Evolutionary conservation across 2,329 filamentous ascomycete species (phyloP).

Genomic region (Aureobasidium sp.): DNA sequence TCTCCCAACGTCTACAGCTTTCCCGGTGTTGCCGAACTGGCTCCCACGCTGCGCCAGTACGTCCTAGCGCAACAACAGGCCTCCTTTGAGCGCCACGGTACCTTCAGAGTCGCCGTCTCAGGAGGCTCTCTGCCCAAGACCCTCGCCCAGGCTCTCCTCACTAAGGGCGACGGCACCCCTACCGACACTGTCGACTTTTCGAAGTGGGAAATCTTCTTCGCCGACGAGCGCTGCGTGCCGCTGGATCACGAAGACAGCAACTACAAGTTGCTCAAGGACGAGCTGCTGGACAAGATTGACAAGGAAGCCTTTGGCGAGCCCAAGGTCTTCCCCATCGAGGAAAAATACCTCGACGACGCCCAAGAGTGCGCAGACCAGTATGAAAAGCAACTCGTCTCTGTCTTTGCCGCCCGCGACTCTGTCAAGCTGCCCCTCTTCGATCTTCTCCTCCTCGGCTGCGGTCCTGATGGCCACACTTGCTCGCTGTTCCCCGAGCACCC

Average conservation of each 20-base stretch:
- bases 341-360: constrained; percentile 59
- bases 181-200: constrained; percentile 65
- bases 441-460: constrained; percentile 83
- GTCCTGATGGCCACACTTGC: constrained; percentile 95
- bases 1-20: constrained; percentile 69
- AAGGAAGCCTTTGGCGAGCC: constrained; percentile 52
- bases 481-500: constrained; percentile 87
- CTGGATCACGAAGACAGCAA: constrained; percentile 91
- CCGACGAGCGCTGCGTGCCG: constrained; percentile 90
- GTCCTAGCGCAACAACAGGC: constrained; percentile 73
- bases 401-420: constrained; percentile 85
- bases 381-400: constrained; percentile 75
- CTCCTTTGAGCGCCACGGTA: constrained; percentile 68
- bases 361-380: constrained; percentile 93
- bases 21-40: constrained; percentile 61
- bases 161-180: constrained; percentile 35
- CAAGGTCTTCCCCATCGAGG: constrained; percentile 71
- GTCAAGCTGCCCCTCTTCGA: constrained; percentile 95
- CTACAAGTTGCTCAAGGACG: constrained; percentile 77
- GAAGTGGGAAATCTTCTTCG: constrained; percentile 98
- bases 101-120: constrained; percentile 87
- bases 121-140: constrained; percentile 87
- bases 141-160: constrained; percentile 74
- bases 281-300: constrained; percentile 84
- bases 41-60: constrained; percentile 70